These are phyloP conservation scores for Calvatia gigantea DNA, from an alignment of 768 basidiomycete genomes.

Conservation along the genomic window DNA sequence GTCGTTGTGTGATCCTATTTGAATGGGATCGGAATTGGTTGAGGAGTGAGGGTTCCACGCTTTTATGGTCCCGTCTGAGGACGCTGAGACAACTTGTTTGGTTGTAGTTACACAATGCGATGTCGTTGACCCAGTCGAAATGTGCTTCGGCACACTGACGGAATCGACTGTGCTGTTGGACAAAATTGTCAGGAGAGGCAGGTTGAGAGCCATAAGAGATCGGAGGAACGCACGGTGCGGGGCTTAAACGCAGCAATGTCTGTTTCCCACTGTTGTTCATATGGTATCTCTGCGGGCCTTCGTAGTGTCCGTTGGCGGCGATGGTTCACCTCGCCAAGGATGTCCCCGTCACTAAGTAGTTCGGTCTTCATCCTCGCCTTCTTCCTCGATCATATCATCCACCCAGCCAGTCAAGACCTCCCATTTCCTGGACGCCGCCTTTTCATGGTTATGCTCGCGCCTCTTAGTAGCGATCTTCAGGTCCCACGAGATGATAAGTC, in stretches of 20 bases:
- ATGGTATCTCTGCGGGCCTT: constrained; percentile 42
- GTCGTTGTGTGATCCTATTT: constrained; percentile 76
- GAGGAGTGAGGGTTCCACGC: constrained; percentile 86
- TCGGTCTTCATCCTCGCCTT: constrained; percentile 60
- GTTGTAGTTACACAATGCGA: constrained; percentile 86
- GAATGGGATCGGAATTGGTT: constrained; percentile 54
- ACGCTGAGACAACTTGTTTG: constrained; percentile 93
- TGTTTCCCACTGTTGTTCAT: constrained; percentile 79
- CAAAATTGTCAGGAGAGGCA: constrained; percentile 13
- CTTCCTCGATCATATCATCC: constrained; percentile 65
- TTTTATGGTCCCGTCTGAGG: constrained; percentile 92
- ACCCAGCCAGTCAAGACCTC: constrained; percentile 85
- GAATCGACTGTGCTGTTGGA: constrained; percentile 55
- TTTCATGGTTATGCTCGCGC: constrained; percentile 25
- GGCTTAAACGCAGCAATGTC: constrained; percentile 52
- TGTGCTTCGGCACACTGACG: constrained; percentile 88
- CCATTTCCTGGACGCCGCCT: constrained; percentile 45
- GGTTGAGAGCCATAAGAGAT: background rate
- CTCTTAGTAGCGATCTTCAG: constrained; percentile 64
- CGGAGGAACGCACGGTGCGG: constrained; percentile 39
- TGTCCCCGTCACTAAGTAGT: constrained; percentile 66
- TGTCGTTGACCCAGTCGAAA: constrained; percentile 96
- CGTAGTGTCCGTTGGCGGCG: constrained; percentile 32
- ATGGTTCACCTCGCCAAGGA: constrained; percentile 64
- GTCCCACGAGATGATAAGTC: constrained; percentile 86